phyloP scores from a whole-genome alignment of 352 stramenopile genomes.

The Pythium brachiatum region DNA sequence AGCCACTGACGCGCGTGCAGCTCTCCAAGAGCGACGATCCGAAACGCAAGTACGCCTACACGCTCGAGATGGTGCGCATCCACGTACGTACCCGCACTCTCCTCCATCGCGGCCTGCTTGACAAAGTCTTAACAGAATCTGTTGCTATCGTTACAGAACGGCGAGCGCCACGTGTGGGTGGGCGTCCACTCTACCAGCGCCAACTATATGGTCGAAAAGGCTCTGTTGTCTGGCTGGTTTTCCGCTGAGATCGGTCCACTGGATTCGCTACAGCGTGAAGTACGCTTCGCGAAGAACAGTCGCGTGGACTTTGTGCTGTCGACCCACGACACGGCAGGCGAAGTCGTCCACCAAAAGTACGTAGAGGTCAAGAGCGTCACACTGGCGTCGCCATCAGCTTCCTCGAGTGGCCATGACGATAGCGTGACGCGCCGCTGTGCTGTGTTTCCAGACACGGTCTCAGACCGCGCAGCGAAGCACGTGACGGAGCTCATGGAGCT shows the following conservation, averaged over 20 bases:
- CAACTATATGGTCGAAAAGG: slow-evolving; percentile 78
- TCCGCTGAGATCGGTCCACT: slow-evolving; percentile 51
- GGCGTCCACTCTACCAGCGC: slow-evolving; percentile 74
- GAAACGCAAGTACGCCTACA: slow-evolving; percentile 85
- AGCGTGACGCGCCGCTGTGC: slow-evolving; percentile 32
- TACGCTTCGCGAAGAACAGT: slow-evolving; percentile 80
- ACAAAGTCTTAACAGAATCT: too few relatives aligned
- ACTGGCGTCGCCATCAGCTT: slow-evolving; percentile 28
- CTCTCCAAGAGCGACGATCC: slow-evolving; percentile 70
- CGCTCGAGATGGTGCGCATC: slow-evolving; percentile 82
- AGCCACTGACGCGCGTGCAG: slow-evolving; percentile 61
- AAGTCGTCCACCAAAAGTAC: slow-evolving; percentile 55
- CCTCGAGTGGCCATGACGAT: background rate
- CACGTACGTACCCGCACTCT: slow-evolving; percentile 40
- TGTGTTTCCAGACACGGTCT: slow-evolving; percentile 81
- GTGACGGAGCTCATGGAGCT: slow-evolving; percentile 70
- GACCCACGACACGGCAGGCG: slow-evolving; percentile 29
- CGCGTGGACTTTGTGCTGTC: slow-evolving; percentile 83
- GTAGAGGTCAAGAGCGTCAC: slow-evolving; percentile 87
- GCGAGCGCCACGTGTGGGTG: slow-evolving; percentile 63
- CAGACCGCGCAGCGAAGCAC: slow-evolving; percentile 72
- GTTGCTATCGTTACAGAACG: slow-evolving; percentile 43
- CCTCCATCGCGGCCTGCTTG: too few relatives aligned
- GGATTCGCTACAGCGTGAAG: slow-evolving; percentile 57
- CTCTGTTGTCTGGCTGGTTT: slow-evolving; percentile 59